A percentile compares a stretch with the other conserved stretches of the same genome.
Evolutionary conservation across 106 monocot species (phyloP).

Genomic region (Dendrobium officinale): DNA sequence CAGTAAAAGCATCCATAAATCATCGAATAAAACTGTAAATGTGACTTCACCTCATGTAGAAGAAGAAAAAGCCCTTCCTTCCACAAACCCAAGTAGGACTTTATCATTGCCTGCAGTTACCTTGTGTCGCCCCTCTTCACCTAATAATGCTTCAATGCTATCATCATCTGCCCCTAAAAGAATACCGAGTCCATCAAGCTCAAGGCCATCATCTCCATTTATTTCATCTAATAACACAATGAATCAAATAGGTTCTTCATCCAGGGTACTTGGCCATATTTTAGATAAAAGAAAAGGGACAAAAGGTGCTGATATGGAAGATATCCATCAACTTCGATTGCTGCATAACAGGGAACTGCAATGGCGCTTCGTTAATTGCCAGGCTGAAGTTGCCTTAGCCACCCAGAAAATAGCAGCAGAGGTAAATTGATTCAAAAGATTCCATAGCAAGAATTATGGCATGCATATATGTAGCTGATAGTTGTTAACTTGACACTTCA

Average conservation of each 20-base stretch:
- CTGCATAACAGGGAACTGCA: constrained; percentile 63
- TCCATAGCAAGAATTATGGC: background rate
- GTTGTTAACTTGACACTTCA: too few species aligned
- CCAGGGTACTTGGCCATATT: constrained; percentile 25
- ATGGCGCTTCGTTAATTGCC: constrained; percentile 78
- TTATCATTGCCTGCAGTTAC: constrained; percentile 17
- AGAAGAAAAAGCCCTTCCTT: constrained; percentile 8
- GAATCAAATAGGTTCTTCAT: constrained; percentile 14
- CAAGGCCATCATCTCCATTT: constrained; percentile 44
- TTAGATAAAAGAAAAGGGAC: constrained; percentile 32
- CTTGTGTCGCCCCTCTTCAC: constrained; percentile 31
- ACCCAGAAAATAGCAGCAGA: constrained; percentile 53
- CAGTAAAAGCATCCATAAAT: constrained; percentile 16
- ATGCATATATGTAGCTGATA: too few species aligned
- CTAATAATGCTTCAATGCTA: constrained; percentile 29
- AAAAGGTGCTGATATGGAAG: constrained; percentile 34
- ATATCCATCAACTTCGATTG: constrained; percentile 44
- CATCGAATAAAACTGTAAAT: constrained; percentile 5
- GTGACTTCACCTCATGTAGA: constrained; percentile 10
- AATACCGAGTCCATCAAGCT: constrained; percentile 19
- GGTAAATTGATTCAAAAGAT: constrained; percentile 29
- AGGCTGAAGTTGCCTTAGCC: constrained; percentile 30
- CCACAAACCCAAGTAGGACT: constrained; percentile 26
- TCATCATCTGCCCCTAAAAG: constrained; percentile 16
- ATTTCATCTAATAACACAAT: constrained; percentile 14